Evolutionary conservation across 2,329 filamentous ascomycete species (phyloP), one percentile per base, ranked within the genome.

Genomic region (Xylaria sp.): DNA sequence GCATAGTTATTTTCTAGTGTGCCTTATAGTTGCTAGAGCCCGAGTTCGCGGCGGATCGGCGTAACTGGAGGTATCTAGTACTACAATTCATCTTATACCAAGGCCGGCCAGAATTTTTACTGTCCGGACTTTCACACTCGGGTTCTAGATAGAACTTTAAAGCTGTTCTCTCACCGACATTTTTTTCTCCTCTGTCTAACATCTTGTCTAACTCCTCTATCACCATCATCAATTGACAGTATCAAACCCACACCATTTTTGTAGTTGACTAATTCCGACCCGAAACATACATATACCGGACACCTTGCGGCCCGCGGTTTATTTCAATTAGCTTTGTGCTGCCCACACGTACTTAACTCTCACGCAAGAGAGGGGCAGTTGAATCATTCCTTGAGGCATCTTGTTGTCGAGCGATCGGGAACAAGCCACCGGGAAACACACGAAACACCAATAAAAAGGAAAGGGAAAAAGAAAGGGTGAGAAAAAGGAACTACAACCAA

Each of bases 121-220:
- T 19, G 41, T 40, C 13, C n/a, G 21, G 49, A 43, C 35, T 31
- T 47, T 23, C 10, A 47, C 47, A 25, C 10, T 29, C 41, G 10
- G 21, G 31, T 29, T 47, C 33, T 31, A 21, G n/a, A n/a, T 19
- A 33, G 25, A 43, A 40, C 37, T 49, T n/a, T 54, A 54, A 59
- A 54, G 57, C 31, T 19, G 19, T 29, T 37, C 49, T 51, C 58
- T 44, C 44, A 49, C 58, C 58, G 38, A 56, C 58, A 38, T 8
- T 23, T 52, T 54, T 33, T 38, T 35, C 38, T 21, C 37, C 23
- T 47, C 7, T 33, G n/a, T 33, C 13, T 41, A 11, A 47, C 25
- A 17, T 17, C 15, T 21, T 15, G n/a, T 37, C 58, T 60, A 40
- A 60, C 58, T 55, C 33, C 54, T 33, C 13, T 31, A 19, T 43